phyloP scores from a whole-genome alignment of 2,329 filamentous ascomycete genomes.

The Stagonosporopsis tanaceti region DNA sequence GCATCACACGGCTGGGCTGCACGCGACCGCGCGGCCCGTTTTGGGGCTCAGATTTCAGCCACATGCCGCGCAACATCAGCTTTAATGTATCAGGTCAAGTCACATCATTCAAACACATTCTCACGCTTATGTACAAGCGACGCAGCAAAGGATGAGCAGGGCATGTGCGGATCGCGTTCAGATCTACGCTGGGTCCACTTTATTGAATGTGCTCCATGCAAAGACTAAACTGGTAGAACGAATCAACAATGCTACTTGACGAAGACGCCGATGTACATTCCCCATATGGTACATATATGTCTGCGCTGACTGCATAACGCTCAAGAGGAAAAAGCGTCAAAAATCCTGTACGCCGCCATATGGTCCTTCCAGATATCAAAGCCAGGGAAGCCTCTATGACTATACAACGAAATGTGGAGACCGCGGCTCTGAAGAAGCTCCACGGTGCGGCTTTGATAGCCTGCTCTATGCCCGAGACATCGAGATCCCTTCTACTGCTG shows the following conservation, averaged over 20 bases:
- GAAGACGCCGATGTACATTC: constrained; percentile 29
- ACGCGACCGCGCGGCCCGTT: constrained; percentile 19
- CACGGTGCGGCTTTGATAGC: constrained; percentile 24
- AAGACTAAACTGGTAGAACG: neutral
- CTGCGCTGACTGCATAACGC: constrained; percentile 35
- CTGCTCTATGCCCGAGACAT: constrained; percentile 28
- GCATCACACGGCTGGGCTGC: constrained; percentile 21
- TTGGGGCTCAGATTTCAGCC: constrained; percentile 11
- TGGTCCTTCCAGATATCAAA: constrained; percentile 33
- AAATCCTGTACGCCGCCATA: constrained; percentile 38
- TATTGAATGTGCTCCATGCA: constrained; percentile 46
- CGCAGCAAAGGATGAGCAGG: constrained; percentile 23
- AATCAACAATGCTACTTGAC: constrained; percentile 5
- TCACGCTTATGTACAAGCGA: constrained; percentile 4
- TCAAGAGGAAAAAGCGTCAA: constrained; percentile 32
- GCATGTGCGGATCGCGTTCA: constrained; percentile 31
- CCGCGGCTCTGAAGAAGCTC: constrained; percentile 25
- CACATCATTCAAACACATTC: neutral
- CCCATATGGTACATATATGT: constrained; percentile 43
- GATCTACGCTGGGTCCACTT: constrained; percentile 28
- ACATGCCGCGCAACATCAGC: constrained; percentile 5
- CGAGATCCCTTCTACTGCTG: constrained; percentile 20
- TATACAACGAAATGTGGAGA: constrained; percentile 36
- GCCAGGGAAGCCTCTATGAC: constrained; percentile 38
- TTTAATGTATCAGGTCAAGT: neutral